Evolutionary conservation across 768 basidiomycete genomes (phyloP).

Genomic region (Boletus rubescentipes): DNA sequence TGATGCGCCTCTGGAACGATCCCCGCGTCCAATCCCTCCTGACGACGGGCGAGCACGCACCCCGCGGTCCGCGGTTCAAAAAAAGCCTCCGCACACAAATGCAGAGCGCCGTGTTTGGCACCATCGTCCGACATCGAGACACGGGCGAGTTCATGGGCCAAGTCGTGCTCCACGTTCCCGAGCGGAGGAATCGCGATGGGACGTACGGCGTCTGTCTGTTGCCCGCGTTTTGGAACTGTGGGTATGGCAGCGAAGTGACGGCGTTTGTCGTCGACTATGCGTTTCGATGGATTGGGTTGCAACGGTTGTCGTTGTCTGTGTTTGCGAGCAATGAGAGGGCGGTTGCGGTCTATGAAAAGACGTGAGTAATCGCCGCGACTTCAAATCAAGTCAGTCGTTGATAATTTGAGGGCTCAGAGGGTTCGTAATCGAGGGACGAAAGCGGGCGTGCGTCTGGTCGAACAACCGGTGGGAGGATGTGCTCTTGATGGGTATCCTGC

Average conservation of each 20-base stretch:
- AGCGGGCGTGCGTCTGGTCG: constrained; percentile 36
- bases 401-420: constrained; percentile 27
- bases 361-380: constrained; percentile 31
- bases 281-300: constrained; percentile 40
- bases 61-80: constrained; percentile 16
- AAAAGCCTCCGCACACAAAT: constrained; percentile 22
- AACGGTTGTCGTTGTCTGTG: constrained; percentile 42
- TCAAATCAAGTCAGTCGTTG: not conserved
- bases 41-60: constrained; percentile 13
- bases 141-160: constrained; percentile 35
- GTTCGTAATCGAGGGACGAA: constrained; percentile 40
- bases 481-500: constrained; percentile 39
- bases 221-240: constrained; percentile 37
- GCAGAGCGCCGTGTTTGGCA: constrained; percentile 27
- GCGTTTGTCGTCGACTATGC: constrained; percentile 41
- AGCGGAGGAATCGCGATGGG: constrained; percentile 33
- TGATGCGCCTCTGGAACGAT: constrained; percentile 31
- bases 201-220: constrained; percentile 32
- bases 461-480: constrained; percentile 39
- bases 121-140: constrained; percentile 29
- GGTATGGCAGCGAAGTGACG: constrained; percentile 43
- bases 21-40: constrained; percentile 26
- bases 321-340: constrained; percentile 40
- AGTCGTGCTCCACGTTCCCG: constrained; percentile 25
- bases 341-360: constrained; percentile 39